Conservation (phyloP, 2,329 filamentous ascomycete genomes). For the Alternaria triticimaculans region DNA sequence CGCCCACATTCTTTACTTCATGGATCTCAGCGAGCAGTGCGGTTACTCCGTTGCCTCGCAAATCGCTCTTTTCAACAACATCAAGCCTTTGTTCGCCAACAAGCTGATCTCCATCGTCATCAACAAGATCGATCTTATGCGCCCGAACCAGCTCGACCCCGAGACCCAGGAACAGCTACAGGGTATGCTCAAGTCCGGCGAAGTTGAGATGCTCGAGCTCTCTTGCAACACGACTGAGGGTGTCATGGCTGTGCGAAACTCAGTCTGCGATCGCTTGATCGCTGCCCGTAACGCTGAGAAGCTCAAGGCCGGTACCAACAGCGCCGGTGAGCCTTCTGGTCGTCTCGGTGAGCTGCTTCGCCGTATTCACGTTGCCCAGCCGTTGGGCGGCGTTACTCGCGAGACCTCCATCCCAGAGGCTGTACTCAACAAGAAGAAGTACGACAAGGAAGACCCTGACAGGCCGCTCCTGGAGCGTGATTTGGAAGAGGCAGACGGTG, state of each 20-base stretch:
- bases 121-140: conserved; percentile 96
- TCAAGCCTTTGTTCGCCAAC: conserved; percentile 92
- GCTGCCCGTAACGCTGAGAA: conserved; percentile 95
- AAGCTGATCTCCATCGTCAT: conserved; percentile 96
- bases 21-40: conserved; percentile 96
- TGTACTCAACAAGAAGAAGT: conserved; percentile 81
- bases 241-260: conserved; percentile 93
- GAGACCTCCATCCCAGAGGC: conserved; percentile 90
- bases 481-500: conserved; percentile 88
- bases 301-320: conserved; percentile 85
- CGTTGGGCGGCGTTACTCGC: conserved; percentile 77
- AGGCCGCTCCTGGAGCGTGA: conserved; percentile 82
- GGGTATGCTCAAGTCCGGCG: conserved; percentile 79
- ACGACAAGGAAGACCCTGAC: conserved; percentile 88
- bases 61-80: conserved; percentile 93
- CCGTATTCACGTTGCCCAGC: conserved; percentile 96
- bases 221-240: conserved; percentile 96
- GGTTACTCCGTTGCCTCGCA: conserved; percentile 93
- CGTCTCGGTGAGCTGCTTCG: conserved; percentile 89
- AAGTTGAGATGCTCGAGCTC: conserved; percentile 90
- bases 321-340: conserved; percentile 74
- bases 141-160: conserved; percentile 83
- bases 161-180: conserved; percentile 81
- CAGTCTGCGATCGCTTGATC: conserved; percentile 89
- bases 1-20: conserved; percentile 95